Evolutionary conservation across 148 eudicot genomes (phyloP), one percentile per base, ranked within the genome.

Genomic region (Limonium bicolor): DNA sequence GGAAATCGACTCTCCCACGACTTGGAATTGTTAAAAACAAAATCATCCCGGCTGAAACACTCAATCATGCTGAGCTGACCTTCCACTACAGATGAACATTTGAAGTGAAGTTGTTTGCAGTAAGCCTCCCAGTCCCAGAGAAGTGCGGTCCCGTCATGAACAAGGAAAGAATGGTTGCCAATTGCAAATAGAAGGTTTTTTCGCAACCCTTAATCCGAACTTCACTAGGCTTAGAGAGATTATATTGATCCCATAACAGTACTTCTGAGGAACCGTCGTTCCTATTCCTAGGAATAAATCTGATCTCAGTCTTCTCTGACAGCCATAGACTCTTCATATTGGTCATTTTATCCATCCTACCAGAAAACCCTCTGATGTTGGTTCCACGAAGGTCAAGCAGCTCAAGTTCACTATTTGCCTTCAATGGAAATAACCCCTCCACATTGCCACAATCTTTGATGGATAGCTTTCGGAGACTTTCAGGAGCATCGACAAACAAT

Each of bases 371-470:
- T 24, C 3, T 2, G 10, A 43, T 31, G 16, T 20, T 13, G 10
- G 48, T n/a, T 6, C 48, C 48, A 23, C 29, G 48, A 25, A 43
- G 48, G 27, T 43, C 48, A n/a, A 43, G 48, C 48, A 23, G 30
- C 27, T 43, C 19, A 24, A 43, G 30, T 8, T n/a, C 19, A 25
- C 30, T 43, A 13, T 23, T 3, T 25, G 48, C 24, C 16, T 13
- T 6, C 48, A 43, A 43, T 18, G 26, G 9, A 18, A 43, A 25
- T 4, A 20, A 5, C 9, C 28, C 48, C 27, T 43, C 4, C 14
- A 43, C 27, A 28, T 10, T 13, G 11, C 30, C 24, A 7, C 48
- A 43, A 12, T 13, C 20, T 7, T 43, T 24, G 4, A 43, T 7
- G 4, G 15, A 14, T 20, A 43, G 10, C 31, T 43, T 43, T 31